Conservation (phyloP, 2,329 filamentous ascomycete species). For the Fusarium decemcellulare region DNA sequence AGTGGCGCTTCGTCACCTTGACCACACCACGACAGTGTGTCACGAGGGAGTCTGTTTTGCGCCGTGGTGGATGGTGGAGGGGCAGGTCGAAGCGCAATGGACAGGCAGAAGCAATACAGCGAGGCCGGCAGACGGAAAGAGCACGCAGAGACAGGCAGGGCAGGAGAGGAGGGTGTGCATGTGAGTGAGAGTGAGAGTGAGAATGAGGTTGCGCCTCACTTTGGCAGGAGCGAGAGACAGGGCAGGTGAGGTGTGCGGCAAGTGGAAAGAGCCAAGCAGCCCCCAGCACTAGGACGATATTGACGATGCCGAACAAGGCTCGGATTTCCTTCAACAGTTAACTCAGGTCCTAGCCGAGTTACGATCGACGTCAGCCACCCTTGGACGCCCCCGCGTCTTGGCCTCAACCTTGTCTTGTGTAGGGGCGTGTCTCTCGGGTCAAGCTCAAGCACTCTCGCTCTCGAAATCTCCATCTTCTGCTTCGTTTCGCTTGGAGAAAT, state of each 20-base stretch:
- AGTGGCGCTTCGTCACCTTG: slow-evolving; percentile 24
- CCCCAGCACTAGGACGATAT: slow-evolving; percentile 36
- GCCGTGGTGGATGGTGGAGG: not conserved
- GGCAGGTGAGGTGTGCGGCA: not conserved
- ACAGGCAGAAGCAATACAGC: not conserved
- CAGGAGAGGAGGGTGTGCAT: too few relatives aligned
- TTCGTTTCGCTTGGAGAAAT: not conserved
- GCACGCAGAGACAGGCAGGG: too few relatives aligned
- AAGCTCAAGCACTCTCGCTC: not conserved
- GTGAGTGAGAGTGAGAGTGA: slow-evolving; percentile 8
- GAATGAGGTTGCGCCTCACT: slow-evolving; percentile 3
- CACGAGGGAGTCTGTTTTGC: slow-evolving; percentile 17
- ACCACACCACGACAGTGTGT: slow-evolving; percentile 6
- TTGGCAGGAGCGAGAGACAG: not conserved
- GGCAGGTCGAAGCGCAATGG: not conserved
- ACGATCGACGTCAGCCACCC: slow-evolving; percentile 31
- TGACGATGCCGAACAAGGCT: slow-evolving; percentile 36
- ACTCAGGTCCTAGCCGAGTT: slow-evolving; percentile 39
- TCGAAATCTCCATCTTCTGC: not conserved
- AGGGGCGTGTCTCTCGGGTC: not conserved
- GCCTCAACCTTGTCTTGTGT: slow-evolving; percentile 8
- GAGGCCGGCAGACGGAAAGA: too few relatives aligned
- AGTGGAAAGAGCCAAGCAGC: not conserved
- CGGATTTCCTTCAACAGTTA: slow-evolving; percentile 43
- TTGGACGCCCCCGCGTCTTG: slow-evolving; percentile 8